These are phyloP conservation scores for Wickerhamiella shivajii DNA, from an alignment of 805 yeast genomes.

Conservation along the genomic window DNA sequence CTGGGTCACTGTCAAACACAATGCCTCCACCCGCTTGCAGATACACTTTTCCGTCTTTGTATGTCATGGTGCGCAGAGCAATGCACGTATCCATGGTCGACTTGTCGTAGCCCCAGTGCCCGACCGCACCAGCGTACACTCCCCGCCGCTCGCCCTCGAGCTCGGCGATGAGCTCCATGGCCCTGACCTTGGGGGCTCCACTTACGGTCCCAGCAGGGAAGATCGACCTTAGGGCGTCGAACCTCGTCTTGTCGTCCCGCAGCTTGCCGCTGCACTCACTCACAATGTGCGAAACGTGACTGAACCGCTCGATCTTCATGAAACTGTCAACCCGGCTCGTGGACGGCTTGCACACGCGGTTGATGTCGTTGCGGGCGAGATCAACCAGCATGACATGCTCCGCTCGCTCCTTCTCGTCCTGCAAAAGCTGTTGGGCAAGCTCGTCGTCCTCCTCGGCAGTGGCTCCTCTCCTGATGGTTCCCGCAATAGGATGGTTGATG, in stretches of 20 bases:
- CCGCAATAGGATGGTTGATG: slow-evolving; percentile 95
- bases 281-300: slow-evolving; percentile 94
- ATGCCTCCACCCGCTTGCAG: slow-evolving; percentile 99
- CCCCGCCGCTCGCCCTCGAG: slow-evolving; percentile 88
- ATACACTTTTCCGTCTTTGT: slow-evolving; percentile 78
- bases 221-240: slow-evolving; percentile 93
- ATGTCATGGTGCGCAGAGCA: slow-evolving; percentile 93
- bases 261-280: slow-evolving; percentile 88
- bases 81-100: slow-evolving; percentile 93
- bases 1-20: slow-evolving; percentile 86
- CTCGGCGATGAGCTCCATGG: slow-evolving; percentile 88
- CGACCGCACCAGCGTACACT: slow-evolving; percentile 97
- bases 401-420: slow-evolving; percentile 82
- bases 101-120: slow-evolving; percentile 95
- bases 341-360: slow-evolving; percentile 80
- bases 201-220: slow-evolving; percentile 99
- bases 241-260: slow-evolving; percentile 69
- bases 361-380: slow-evolving; percentile 89
- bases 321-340: slow-evolving; percentile 79
- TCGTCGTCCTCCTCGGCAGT: slow-evolving; percentile 84
- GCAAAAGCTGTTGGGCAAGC: slow-evolving; percentile 56
- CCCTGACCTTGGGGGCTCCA: slow-evolving; percentile 95
- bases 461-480: slow-evolving; percentile 82
- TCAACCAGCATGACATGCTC: slow-evolving; percentile 99
- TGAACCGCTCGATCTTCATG: slow-evolving; percentile 79